Conservation (phyloP, 371 early-diverging fungal species). For the Apophysomyces elegans region DNA sequence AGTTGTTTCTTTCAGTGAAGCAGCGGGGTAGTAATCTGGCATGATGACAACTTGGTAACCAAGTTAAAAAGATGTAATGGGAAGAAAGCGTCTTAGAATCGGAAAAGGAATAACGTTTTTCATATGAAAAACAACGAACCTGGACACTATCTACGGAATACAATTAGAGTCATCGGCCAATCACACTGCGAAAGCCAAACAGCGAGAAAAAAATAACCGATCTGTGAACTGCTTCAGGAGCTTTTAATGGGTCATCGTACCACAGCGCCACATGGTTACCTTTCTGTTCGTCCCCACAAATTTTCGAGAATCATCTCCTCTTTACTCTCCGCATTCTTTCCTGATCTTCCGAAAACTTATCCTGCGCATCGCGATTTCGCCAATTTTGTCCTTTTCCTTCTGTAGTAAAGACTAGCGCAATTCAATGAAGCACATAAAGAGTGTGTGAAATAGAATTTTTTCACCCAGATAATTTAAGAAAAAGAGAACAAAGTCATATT, state of each 20-base stretch:
- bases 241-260: background rate
- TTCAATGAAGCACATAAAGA: too few species aligned
- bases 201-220: constrained; percentile 4
- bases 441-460: too few species aligned
- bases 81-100: background rate
- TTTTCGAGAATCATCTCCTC: background rate
- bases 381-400: too few species aligned
- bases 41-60: background rate
- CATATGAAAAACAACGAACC: constrained; percentile 2
- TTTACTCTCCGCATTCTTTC: constrained; percentile 5
- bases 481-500: too few species aligned
- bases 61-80: background rate
- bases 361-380: background rate
- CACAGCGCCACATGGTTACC: background rate
- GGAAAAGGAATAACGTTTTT: background rate
- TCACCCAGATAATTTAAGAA: too few species aligned
- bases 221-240: background rate
- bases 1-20: too few species aligned
- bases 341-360: constrained; percentile 1
- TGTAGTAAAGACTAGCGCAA: too few species aligned
- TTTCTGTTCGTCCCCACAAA: constrained; percentile 4
- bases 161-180: background rate
- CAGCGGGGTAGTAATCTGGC: too few species aligned
- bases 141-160: constrained; percentile 8
- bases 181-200: background rate